Conservation (phyloP, 1,284 basidiomycete species). For the Apiotrichum domesticum region DNA sequence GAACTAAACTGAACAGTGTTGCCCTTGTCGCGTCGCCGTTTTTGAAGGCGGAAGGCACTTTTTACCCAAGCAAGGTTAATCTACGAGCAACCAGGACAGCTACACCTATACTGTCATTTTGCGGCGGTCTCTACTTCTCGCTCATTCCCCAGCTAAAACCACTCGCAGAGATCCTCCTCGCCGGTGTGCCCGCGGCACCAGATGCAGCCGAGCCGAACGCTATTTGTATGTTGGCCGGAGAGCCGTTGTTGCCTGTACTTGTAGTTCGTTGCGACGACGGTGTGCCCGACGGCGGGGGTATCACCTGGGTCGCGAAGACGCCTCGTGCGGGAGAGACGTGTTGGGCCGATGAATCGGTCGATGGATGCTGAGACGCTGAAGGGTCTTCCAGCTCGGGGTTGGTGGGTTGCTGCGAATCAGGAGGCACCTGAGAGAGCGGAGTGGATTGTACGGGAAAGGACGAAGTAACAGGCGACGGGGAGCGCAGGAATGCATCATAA, state of each 20-base stretch:
- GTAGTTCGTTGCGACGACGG: neutral
- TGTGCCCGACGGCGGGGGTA: neutral
- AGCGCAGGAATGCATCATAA: slow-evolving; percentile 17
- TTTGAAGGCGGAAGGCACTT: too few species aligned
- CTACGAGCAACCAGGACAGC: too few species aligned
- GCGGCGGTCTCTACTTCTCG: neutral
- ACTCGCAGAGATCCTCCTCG: neutral
- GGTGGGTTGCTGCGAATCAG: neutral
- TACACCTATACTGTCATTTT: too few species aligned
- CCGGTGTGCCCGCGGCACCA: neutral
- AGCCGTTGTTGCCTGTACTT: neutral
- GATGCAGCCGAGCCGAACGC: slow-evolving; percentile 1
- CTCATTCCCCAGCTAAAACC: neutral
- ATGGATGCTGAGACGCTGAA: neutral
- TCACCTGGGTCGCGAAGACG: neutral
- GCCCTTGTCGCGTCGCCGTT: too few species aligned
- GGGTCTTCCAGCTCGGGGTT: too few species aligned
- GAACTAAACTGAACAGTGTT: too few species aligned
- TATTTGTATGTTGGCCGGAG: neutral
- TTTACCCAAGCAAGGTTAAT: too few species aligned
- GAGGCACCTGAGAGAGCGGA: slow-evolving; percentile 4
- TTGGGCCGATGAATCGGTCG: neutral
- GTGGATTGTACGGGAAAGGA: neutral
- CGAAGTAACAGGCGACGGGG: neutral
- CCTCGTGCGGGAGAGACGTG: neutral